Percentiles rank a stretch among this genome's conserved stretches.
Conservation (phyloP, 2,329 filamentous ascomycete genomes). For the Colletotrichum cuscutae region DNA sequence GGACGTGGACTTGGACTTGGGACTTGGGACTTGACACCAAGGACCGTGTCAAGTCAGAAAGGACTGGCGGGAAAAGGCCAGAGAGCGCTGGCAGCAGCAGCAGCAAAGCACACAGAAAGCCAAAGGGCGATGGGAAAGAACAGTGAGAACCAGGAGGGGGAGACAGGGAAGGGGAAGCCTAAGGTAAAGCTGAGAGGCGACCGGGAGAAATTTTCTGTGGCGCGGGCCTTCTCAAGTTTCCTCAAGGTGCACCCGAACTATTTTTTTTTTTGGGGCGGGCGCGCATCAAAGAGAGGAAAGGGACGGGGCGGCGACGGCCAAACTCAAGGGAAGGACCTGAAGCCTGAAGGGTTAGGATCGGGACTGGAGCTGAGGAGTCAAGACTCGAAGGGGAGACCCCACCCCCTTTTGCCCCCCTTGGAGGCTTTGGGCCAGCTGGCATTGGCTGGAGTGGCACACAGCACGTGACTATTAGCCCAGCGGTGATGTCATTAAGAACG, state of each 20-base stretch:
- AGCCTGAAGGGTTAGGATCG: too few relatives aligned
- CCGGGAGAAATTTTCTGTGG: conserved; percentile 31
- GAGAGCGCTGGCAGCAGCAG: conserved; percentile 3
- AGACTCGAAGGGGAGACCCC: not conserved
- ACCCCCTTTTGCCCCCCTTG: not conserved
- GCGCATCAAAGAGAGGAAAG: conserved; percentile 8
- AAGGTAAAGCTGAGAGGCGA: conserved; percentile 21
- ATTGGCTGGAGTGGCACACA: not conserved
- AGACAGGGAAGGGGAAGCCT: conserved; percentile 33
- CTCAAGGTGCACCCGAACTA: not conserved
- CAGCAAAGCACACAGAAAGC: conserved; percentile 5
- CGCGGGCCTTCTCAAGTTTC: conserved; percentile 16
- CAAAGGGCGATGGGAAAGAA: not conserved
- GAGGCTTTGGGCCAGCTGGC: not conserved
- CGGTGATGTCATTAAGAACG: not conserved
- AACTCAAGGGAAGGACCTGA: not conserved
- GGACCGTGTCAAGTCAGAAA: conserved; percentile 8
- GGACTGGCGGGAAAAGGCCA: not conserved
- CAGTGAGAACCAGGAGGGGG: conserved; percentile 12
- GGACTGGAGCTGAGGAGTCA: not conserved
- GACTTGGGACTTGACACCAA: not conserved
- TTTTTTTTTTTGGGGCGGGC: not conserved
- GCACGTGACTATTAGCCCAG: not conserved
- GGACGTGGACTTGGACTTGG: conserved; percentile 16
- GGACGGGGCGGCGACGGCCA: not conserved